Evolutionary conservation across 1,284 basidiomycete species (phyloP).

Genomic region (Moesziomyces sp.): DNA sequence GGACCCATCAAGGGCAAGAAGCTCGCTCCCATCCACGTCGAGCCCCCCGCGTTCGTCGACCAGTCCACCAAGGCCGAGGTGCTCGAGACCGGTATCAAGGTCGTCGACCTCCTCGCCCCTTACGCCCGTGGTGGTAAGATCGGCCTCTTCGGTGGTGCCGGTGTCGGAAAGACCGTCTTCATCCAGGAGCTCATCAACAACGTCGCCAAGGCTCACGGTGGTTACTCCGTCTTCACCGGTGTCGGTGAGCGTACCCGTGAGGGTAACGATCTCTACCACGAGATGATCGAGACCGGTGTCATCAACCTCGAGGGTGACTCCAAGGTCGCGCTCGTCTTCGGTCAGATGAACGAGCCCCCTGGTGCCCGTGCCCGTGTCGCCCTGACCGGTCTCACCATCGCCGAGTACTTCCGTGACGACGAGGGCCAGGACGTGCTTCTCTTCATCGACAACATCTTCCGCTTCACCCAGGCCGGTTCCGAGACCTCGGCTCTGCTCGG

Average conservation of each 20-base stretch:
- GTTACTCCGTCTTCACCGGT: conserved; percentile 99
- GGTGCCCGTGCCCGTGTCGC: conserved; percentile 99
- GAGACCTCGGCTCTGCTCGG: conserved; percentile 99
- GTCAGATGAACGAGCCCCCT: conserved; percentile 99
- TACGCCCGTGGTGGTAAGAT: conserved; percentile 99
- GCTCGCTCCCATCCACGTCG: conserved; percentile 91
- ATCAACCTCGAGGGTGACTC: conserved; percentile 95
- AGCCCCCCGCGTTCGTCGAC: conserved; percentile 94
- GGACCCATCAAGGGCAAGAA: conserved; percentile 90
- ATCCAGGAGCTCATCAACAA: conserved; percentile 99
- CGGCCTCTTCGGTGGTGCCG: conserved; percentile 99
- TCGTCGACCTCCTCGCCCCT: conserved; percentile 97
- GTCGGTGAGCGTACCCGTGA: conserved; percentile 99
- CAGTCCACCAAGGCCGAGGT: conserved; percentile 98
- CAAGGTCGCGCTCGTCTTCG: conserved; percentile 99
- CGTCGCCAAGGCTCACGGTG: conserved; percentile 99
- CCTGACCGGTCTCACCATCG: conserved; percentile 96
- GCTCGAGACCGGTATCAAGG: conserved; percentile 99
- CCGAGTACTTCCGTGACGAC: conserved; percentile 99
- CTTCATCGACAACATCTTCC: conserved; percentile 98
- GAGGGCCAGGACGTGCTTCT: conserved; percentile 99
- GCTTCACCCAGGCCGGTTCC: conserved; percentile 98
- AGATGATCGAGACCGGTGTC: conserved; percentile 99
- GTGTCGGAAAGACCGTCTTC: conserved; percentile 99
- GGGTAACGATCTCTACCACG: conserved; percentile 99